Percentiles rank a stretch among this genome's conserved stretches.
Evolutionary conservation across 768 basidiomycete genomes (phyloP).

Genomic region (Leccinum imitatum): DNA sequence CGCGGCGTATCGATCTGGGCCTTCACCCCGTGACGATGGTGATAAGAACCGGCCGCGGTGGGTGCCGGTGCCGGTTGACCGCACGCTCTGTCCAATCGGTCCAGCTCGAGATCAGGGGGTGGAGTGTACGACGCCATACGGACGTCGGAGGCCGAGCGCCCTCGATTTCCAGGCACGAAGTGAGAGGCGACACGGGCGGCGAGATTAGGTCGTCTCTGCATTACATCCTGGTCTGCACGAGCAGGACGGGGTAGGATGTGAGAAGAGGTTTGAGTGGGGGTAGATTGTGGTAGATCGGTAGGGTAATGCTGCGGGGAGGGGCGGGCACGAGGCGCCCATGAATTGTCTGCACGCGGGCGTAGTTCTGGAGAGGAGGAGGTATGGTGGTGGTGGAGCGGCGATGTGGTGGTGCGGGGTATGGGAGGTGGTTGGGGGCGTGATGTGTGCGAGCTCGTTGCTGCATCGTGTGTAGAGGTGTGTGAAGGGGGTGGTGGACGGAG

Average conservation of each 20-base stretch:
- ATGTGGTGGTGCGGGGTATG: constrained; percentile 10
- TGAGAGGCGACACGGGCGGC: constrained; percentile 13
- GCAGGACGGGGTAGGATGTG: constrained; percentile 10
- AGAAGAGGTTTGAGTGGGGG: constrained; percentile 10
- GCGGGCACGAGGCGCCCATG: constrained; percentile 25
- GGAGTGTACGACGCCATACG: constrained; percentile 19
- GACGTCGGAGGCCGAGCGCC: constrained; percentile 24
- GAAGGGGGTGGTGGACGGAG: constrained; percentile 16
- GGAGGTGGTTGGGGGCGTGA: constrained; percentile 7
- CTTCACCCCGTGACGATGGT: not conserved
- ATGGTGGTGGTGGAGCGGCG: constrained; percentile 19
- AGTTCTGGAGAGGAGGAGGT: constrained; percentile 27
- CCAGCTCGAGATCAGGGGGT: constrained; percentile 29
- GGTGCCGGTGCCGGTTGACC: constrained; percentile 16
- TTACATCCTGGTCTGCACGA: constrained; percentile 5
- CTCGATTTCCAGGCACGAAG: constrained; percentile 14
- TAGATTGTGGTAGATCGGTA: constrained; percentile 10
- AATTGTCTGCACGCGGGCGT: constrained; percentile 20
- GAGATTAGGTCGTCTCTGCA: constrained; percentile 17
- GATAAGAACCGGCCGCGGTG: not conserved
- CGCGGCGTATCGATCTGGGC: not conserved
- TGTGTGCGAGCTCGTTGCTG: not conserved
- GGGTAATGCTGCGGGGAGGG: constrained; percentile 11
- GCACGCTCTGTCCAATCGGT: constrained; percentile 31
- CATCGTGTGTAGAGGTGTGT: constrained; percentile 7